Evolutionary conservation across 371 early-diverging fungal species (phyloP), one percentile per base, ranked within the genome.

Genomic region (Mucor saturninus): DNA sequence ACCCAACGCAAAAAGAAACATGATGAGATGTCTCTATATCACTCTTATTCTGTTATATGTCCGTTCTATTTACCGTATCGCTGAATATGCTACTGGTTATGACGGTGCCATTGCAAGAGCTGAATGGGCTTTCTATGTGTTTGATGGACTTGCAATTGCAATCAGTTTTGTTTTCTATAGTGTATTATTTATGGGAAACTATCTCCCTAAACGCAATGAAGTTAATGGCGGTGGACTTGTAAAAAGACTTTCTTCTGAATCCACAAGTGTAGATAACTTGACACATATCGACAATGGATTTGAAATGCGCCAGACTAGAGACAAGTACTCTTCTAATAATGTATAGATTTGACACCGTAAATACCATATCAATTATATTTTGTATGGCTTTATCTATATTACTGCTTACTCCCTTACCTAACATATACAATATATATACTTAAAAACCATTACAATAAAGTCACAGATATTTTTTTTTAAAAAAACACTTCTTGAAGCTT

Each of bases 91-190:
- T 28, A 28, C 51, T 43, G 67, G 61, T 0, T 61, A 52, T 45
- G 46, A 21, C 38, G 56, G 58, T 28, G 38, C 40, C 13, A 61
- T 66, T 46, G 61, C 67, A 14, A 29, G 0, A 7, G 9, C 46
- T 21, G 67, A 66, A 52, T 66, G 67, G 67, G 67, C 67, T 29
- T 66, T 66, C 26, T 66, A 66, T 39, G 67, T 66, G 1, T 66
- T 66, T 66, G 67, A 66, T 32, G 37, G 51, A 4, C 28, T 66
- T 10, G 61, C 45, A 2, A 61, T 66, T 26, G 35, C 31, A 21
- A 5, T 51, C n/a, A 52, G 52, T 13, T 66, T 61, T 26, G 14
- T 61, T 13, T 56, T 38, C 2, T 66, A 66, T 13, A 45, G 43
- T 11, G 32, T 61, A 2, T 52, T 61, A 14, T 66, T 61, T 52